A percentile compares a stretch with the other conserved stretches of the same genome.
These are phyloP conservation scores for Solanum paucissectum DNA, from an alignment of 257 asterid genomes.

Conservation along the genomic window DNA sequence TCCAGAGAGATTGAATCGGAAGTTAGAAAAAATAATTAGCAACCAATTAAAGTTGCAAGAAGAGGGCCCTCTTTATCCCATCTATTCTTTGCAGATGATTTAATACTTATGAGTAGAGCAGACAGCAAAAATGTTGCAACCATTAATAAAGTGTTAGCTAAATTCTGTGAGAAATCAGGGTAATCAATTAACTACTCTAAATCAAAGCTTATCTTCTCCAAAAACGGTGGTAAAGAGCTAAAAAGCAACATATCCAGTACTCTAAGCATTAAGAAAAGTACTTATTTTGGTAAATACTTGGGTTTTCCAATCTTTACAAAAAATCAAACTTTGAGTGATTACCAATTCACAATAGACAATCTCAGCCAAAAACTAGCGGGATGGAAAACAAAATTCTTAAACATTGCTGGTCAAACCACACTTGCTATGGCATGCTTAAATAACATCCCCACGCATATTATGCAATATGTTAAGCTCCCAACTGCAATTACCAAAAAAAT, in stretches of 20 bases:
- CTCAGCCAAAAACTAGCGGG: neutral
- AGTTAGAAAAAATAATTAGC: neutral
- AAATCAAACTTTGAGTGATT: neutral
- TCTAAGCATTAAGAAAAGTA: neutral
- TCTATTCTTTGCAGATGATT: too few species aligned
- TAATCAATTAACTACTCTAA: neutral
- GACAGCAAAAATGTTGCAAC: too few species aligned
- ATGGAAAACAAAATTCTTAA: neutral
- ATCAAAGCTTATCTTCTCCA: too few species aligned
- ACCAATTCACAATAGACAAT: neutral
- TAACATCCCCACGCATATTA: neutral
- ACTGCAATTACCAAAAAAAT: neutral
- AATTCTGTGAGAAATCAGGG: neutral
- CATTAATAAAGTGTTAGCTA: too few species aligned
- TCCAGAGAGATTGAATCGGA: neutral
- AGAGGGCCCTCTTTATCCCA: too few species aligned
- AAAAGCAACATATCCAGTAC: neutral
- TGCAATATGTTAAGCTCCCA: neutral
- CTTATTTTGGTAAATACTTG: neutral
- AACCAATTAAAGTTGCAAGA: neutral
- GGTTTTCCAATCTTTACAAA: neutral
- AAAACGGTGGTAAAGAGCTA: neutral
- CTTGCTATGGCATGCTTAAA: neutral
- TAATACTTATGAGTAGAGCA: too few species aligned
- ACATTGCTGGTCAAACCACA: neutral